Base-by-base conservation (phyloP, 2,329 filamentous ascomycete genomes). In the Stemphylium vesicarium region DNA sequence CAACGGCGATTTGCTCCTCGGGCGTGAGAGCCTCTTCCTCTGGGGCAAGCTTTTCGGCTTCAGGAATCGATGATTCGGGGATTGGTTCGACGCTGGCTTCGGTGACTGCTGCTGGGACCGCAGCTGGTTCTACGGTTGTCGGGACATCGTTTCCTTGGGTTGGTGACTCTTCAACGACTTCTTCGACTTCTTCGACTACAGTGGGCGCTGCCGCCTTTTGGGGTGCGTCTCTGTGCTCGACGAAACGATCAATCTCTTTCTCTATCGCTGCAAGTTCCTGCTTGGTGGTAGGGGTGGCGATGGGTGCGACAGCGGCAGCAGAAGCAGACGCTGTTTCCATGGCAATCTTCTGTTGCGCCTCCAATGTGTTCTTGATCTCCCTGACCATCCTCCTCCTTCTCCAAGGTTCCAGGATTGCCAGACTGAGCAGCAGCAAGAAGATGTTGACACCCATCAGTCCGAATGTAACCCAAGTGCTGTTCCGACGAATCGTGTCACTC, bases 391-490 rank as follows among this genome's bases (percentile, higher is more conserved):
- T 82, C 70, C 81, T 83, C 65, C 95, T 82, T 65, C 92, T 87
- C 92, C 94, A 98, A 4, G 95, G 95, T 81, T 99, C 94, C 57
- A 96, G 88, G 16, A 95, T 86, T 65, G 96, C 88, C 77, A 97
- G 88, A 65, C 96, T 87, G 15, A 93, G 83, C 48, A 99, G 77
- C 71, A 99, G 91, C 41, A 99, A 78, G 57, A 98, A 75, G 29
- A 98, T 90, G 72, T 99, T 99, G 70, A 98, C 85, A 20, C 94
- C 94, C 95, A 99, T 99, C 58, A 99, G 80, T 0, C 94, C 95
- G 87, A 96, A 98, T 0, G 95, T 99, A 32, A 96, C 94, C 95
- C 95, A 99, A 0, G 95, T 99, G 74, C 90, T 95, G 82, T 96
- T 96, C 62, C 95, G 84, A 32, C 95, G 84, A 72, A 99, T 99